Base-by-base conservation (phyloP, 1,139 yeast genomes). In the Geotrichum histeridarum region DNA sequence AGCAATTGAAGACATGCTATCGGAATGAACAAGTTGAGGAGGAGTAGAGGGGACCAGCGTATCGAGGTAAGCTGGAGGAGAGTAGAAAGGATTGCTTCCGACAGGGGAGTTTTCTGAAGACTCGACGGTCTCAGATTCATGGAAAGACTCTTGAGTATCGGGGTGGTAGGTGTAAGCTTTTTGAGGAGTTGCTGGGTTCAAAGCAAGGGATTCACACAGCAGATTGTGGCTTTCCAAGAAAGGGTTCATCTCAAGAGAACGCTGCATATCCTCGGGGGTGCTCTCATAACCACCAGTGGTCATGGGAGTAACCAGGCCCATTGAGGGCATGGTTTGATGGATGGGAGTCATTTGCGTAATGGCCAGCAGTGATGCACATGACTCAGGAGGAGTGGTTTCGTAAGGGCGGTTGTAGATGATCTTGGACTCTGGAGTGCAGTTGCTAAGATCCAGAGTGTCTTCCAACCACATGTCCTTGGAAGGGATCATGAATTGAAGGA, bases 71-170 rank as follows among this genome's bases (percentile, higher is more conserved):
- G 67, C 45, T 11, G 71, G 68, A 27, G 70, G 70, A 53, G 64
- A 58, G 60, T 69, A 69, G 58, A 69, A 69, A 14, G 73, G 72
- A 56, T 69, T 69, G 46, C 35, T 42, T 42, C 46, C 46, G 7
- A 53, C 63, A 63, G 46, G 46, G 7, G 46, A 6, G 46, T 14
- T 27, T 11, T 30, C 35, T 8, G 22, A 15, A 14, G 12, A 15
- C 11, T 42, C 18, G 17, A 12, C 36, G 36, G 17, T 30, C n/a
- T 27, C 14, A 15, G 22, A 14, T 15, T 38, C 42, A 15, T 12
- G 14, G 37, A 12, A 22, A 9, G 22, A 8, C 12, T 38, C 18
- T 14, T 38, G 42, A 7, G 37, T 33, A 15, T 38, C 9, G 5
- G 41, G 12, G 33, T 45, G 12, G 31, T 30, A 37, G 30, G 27